Base-by-base conservation (phyloP, 2,329 filamentous ascomycete species). In the Colletotrichum sp. region DNA sequence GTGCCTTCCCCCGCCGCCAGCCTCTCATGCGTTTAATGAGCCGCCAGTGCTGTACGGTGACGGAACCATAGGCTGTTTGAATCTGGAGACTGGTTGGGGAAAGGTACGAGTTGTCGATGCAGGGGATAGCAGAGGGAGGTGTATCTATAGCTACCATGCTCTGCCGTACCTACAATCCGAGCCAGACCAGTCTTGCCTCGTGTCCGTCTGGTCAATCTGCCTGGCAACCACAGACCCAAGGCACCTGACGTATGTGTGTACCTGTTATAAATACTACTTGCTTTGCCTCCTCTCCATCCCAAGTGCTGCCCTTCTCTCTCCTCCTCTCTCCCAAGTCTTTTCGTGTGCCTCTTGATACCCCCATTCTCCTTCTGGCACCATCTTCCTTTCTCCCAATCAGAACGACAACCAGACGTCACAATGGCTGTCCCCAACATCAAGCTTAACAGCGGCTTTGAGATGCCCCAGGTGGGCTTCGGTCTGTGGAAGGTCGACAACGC, bases 401-500 rank as follows among this genome's bases (percentile, higher is more conserved):
- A 75, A 76, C 32, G 28, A 63, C 66, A 28, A 26, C 18, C 34
- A 65, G 18, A 36, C 65, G 18, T 57, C 66, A 75, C 16, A 62
- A 77, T 77, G 75, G 72, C 71, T 78, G 84, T 86, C 81, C 84
- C 87, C 72, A 90, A 85, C 76, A 87, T 93, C 84, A 93, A 92
- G 87, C 90, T 94, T 78, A 93, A 87, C 86, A 92, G 88, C 85
- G 92, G 92, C 85, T 82, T 90, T 80, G 88, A 94, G 80, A 95
- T 95, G 94, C 94, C 93, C 82, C 91, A 93, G 84, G 93, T 95
- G 79, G 94, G 94, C 85, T 95, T 95, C 83, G 94, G 94, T 76
- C 90, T 96, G 79, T 97, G 95, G 95, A 97, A 97, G 88, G 94
- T 97, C 79, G 92, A 92, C 84, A 94, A 94, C 79, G 90, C 91